A percentile compares a stretch with the other conserved stretches of the same genome.
Evolutionary conservation across 441 rosid genomes (phyloP).

Genomic region (Aquilaria agallochum): DNA sequence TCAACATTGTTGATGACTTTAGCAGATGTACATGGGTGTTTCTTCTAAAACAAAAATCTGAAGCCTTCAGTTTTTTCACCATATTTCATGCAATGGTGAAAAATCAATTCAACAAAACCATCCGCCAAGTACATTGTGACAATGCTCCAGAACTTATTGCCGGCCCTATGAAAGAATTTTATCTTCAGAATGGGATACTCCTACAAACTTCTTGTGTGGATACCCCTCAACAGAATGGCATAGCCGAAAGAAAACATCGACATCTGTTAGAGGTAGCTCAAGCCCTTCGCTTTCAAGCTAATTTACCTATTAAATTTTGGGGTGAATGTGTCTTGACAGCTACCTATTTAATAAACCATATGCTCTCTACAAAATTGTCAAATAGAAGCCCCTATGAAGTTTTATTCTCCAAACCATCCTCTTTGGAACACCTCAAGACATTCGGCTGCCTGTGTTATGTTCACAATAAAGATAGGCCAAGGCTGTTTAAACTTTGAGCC

Average conservation of each 20-base stretch:
- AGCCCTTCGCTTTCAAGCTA: neutral
- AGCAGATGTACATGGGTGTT: neutral
- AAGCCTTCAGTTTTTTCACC: neutral
- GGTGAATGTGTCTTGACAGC: neutral
- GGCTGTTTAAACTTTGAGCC: too few species aligned
- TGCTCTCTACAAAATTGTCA: neutral
- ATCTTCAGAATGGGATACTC: neutral
- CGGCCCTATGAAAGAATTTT: neutral
- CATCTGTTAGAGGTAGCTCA: neutral
- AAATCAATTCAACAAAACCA: neutral
- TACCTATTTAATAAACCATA: neutral
- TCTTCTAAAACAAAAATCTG: neutral
- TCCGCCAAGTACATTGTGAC: neutral
- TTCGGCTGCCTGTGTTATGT: neutral
- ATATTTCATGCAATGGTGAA: neutral
- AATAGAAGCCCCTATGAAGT: neutral
- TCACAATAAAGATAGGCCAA: too few species aligned
- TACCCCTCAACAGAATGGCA: constrained; percentile 5
- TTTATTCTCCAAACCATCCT: neutral
- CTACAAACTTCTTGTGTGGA: neutral
- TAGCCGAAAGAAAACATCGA: neutral
- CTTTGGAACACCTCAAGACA: neutral
- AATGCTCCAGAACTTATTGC: neutral
- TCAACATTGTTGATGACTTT: constrained; percentile 1
- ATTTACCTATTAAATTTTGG: neutral